Evolutionary conservation across 2,329 filamentous ascomycete genomes (phyloP).

Genomic region (Apiospora phragmitis): DNA sequence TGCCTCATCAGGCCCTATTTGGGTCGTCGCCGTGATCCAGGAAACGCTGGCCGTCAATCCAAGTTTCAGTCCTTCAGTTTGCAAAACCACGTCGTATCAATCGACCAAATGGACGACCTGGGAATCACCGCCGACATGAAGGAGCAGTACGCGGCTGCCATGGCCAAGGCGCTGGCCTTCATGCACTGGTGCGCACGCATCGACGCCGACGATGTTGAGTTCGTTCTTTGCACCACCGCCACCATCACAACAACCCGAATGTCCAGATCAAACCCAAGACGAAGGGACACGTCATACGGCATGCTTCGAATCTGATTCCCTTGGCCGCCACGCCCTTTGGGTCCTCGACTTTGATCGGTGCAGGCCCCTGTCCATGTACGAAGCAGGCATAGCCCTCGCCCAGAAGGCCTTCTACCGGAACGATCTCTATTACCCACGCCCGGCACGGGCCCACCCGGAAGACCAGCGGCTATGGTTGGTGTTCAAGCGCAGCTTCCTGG

Average conservation of each 20-base stretch:
- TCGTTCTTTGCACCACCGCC: not conserved
- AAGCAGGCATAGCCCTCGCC: not conserved
- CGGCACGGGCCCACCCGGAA: not conserved
- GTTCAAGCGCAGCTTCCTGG: not conserved
- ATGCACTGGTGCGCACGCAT: not conserved
- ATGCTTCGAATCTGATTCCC: not conserved
- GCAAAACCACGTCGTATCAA: not conserved
- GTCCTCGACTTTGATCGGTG: constrained; percentile 4
- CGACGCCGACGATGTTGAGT: not conserved
- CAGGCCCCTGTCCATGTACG: not conserved
- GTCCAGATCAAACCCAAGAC: not conserved
- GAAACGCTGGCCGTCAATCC: not conserved
- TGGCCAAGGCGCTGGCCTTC: not conserved
- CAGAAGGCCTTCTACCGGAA: not conserved
- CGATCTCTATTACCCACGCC: not conserved
- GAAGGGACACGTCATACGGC: too few species aligned
- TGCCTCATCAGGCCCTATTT: not conserved
- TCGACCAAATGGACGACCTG: not conserved
- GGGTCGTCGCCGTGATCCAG: not conserved
- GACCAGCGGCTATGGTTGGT: not conserved
- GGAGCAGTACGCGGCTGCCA: not conserved
- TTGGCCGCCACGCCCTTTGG: not conserved
- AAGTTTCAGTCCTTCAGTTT: not conserved
- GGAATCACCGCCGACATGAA: not conserved
- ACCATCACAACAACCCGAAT: not conserved